These are phyloP conservation scores for Linderina pennispora DNA, from an alignment of 192 early-diverging fungal genomes.

Conservation along the genomic window DNA sequence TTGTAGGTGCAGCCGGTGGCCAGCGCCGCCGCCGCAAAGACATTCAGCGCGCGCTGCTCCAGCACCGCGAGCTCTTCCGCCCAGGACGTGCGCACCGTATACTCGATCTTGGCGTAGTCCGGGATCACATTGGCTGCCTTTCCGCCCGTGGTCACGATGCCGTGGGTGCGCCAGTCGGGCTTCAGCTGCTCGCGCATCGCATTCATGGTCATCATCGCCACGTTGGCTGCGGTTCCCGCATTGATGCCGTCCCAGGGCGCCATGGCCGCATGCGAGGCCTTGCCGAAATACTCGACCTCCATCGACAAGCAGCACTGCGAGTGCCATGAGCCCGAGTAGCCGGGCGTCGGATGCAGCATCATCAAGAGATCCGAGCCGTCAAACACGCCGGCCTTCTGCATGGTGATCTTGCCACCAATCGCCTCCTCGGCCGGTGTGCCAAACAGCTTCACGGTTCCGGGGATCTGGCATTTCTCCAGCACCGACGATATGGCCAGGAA, in stretches of 20 bases:
- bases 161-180: slow-evolving; percentile 63
- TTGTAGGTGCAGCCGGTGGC: slow-evolving; percentile 65
- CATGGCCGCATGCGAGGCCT: slow-evolving; percentile 63
- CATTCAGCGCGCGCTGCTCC: slow-evolving; percentile 44
- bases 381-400: slow-evolving; percentile 66
- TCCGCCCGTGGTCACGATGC: slow-evolving; percentile 74
- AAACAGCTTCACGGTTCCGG: slow-evolving; percentile 60
- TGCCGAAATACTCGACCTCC: slow-evolving; percentile 64
- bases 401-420: slow-evolving; percentile 64
- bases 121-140: slow-evolving; percentile 58
- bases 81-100: slow-evolving; percentile 54
- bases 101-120: slow-evolving; percentile 51
- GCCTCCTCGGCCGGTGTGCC: slow-evolving; percentile 76
- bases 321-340: slow-evolving; percentile 44
- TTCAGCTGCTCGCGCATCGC: slow-evolving; percentile 70
- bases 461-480: slow-evolving; percentile 37
- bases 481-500: slow-evolving; percentile 47
- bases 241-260: slow-evolving; percentile 65
- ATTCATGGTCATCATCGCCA: slow-evolving; percentile 58
- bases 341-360: slow-evolving; percentile 76
- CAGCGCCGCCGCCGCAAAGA: slow-evolving; percentile 58
- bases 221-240: slow-evolving; percentile 68
- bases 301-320: slow-evolving; percentile 40
- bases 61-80: slow-evolving; percentile 45
- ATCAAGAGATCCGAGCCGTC: slow-evolving; percentile 63